These are phyloP conservation scores for Trametes coccinea DNA, from an alignment of 768 basidiomycete genomes.

Conservation along the genomic window DNA sequence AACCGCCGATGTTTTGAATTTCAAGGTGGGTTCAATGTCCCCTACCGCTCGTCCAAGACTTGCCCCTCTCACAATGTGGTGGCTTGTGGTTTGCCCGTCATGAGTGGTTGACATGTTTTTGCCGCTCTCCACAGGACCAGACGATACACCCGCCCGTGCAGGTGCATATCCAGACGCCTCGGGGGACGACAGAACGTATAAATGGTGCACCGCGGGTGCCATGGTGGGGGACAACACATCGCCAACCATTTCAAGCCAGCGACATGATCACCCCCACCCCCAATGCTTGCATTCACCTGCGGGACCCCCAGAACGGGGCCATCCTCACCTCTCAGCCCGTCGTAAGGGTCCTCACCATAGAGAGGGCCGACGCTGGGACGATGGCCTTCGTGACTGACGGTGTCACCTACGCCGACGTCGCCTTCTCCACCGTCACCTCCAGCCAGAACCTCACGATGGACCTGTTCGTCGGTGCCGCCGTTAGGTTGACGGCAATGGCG, in stretches of 20 bases:
- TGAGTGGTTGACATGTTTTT: too few relatives aligned
- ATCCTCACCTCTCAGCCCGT: background rate
- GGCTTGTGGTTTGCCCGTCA: too few relatives aligned
- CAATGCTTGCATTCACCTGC: background rate
- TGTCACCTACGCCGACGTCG: background rate
- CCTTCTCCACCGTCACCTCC: background rate
- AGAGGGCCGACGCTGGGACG: background rate
- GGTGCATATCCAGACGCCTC: background rate
- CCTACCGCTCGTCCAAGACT: background rate
- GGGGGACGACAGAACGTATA: background rate
- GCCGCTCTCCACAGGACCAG: background rate
- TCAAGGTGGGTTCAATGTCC: background rate
- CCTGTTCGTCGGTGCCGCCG: slow-evolving; percentile 4
- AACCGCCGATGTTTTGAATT: too few relatives aligned
- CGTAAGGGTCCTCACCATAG: slow-evolving; percentile 1
- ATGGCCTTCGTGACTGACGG: slow-evolving; percentile 4
- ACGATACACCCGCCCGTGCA: background rate
- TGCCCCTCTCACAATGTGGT: too few relatives aligned
- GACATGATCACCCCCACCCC: background rate
- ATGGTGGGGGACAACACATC: background rate
- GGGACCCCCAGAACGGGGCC: background rate
- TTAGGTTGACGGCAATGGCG: background rate
- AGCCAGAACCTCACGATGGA: background rate
- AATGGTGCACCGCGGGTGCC: background rate
- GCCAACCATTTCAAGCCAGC: background rate